Conservation (phyloP, 192 early-diverging fungal genomes). For the Gaertneriomyces semiglobifer region DNA sequence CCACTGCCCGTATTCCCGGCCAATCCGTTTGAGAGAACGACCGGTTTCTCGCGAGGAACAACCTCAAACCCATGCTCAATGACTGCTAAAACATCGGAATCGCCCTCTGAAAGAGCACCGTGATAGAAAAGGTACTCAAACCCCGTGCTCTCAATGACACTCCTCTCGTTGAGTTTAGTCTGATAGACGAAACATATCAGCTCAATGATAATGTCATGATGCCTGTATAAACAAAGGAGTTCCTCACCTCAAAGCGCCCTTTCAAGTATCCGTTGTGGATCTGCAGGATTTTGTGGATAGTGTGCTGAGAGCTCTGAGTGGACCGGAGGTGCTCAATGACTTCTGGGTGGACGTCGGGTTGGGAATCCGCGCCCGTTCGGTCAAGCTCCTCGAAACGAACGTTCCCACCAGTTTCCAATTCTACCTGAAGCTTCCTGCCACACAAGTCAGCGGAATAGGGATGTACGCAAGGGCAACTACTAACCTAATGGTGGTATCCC, state of each 20-base stretch:
- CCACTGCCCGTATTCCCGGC: too few species aligned
- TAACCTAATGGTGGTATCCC: slow-evolving; percentile 51
- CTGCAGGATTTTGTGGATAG: slow-evolving; percentile 51
- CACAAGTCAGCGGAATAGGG: background rate
- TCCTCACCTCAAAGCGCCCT: slow-evolving; percentile 44
- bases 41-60: slow-evolving; percentile 7
- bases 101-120: background rate
- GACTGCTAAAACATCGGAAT: slow-evolving; percentile 42
- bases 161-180: background rate
- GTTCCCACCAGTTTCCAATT: slow-evolving; percentile 62
- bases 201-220: background rate
- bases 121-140: slow-evolving; percentile 46
- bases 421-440: slow-evolving; percentile 49
- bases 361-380: background rate
- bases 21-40: background rate
- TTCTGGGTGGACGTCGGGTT: too few species aligned
- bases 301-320: too few species aligned
- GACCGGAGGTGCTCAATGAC: too few species aligned
- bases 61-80: slow-evolving; percentile 44
- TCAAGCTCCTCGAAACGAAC: slow-evolving; percentile 60
- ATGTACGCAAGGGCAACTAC: background rate
- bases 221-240: background rate
- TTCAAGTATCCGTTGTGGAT: slow-evolving; percentile 50
- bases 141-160: background rate
- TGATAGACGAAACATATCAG: background rate